Evolutionary conservation across 345 rosid genomes (phyloP), one percentile per base, ranked within the genome.

Genomic region (Angophora floribunda): DNA sequence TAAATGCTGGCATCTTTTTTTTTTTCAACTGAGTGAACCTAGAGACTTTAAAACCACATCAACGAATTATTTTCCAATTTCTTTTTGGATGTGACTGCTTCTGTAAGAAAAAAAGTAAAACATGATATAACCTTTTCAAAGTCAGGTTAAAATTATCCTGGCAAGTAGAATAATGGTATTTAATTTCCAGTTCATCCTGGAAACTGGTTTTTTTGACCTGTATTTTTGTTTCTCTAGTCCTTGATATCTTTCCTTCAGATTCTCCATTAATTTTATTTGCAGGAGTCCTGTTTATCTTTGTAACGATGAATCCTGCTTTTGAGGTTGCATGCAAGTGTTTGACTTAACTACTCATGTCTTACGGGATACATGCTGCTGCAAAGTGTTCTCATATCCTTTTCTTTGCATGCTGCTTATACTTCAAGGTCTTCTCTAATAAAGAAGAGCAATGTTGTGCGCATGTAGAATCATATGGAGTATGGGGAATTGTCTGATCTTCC

Each of bases 1-100:
- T 96, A 95, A 89, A 85, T 86, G 88, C 88, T 49, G n/a, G 65
- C 50, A 89, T 82, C 50, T 65, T 21, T 87, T 90, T 4, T 49
- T 53, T 3, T n/a, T n/a, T n/a, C n/a, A n/a, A 2, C 13, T 75
- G 47, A 41, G 28, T 41, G 84, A 9, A 41, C 84, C 6, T 26
- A 36, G 49, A 41, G 84, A 70, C 41, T 21, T 41, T 19, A 17
- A 17, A 19, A 19, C 49, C 84, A 21, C 84, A 75, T 41, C 14
- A 75, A 22, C 49, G 41, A 24, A 41, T 10, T 75, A 13, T 41
- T 75, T 75, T 75, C 28, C 49, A 10, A 41, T 75, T 75, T 75
- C 15, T 75, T 75, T 41, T 75, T 4, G 22, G 82, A 13, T 75
- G 49, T 36, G 82, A 49, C 82, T 75, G 49, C 82, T 6, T 19